Evolutionary conservation across 2,329 filamentous ascomycete species (phyloP).

Genomic region (Lasiodiplodia sp.): DNA sequence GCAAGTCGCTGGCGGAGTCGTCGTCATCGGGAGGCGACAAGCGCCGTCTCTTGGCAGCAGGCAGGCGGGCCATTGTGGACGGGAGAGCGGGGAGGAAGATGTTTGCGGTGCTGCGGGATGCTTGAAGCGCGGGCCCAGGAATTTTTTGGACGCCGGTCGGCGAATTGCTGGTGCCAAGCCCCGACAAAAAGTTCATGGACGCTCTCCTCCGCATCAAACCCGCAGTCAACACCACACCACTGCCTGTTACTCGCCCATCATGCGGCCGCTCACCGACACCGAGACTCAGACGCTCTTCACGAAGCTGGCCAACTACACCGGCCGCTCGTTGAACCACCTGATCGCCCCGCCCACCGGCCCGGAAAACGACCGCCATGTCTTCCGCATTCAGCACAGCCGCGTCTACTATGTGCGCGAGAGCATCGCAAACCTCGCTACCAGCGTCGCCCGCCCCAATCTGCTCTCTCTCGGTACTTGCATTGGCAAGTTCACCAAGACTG

Average conservation of each 20-base stretch:
- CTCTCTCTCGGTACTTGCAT: conserved; percentile 90
- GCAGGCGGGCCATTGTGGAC: conserved; percentile 44
- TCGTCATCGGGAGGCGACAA: conserved; percentile 44
- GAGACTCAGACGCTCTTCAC: conserved; percentile 84
- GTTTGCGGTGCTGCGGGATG: conserved; percentile 17
- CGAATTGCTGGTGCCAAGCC: conserved; percentile 43
- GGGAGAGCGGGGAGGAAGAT: conserved; percentile 36
- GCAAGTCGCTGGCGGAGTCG: background rate
- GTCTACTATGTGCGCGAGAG: conserved; percentile 93
- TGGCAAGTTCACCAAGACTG: conserved; percentile 80
- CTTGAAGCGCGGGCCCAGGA: background rate
- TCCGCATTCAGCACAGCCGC: conserved; percentile 75
- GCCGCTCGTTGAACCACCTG: conserved; percentile 83
- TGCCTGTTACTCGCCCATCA: conserved; percentile 45
- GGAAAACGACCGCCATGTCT: conserved; percentile 47
- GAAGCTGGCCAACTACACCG: conserved; percentile 94
- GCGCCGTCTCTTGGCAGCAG: conserved; percentile 46
- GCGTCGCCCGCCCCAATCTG: conserved; percentile 80
- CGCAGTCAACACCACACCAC: conserved; percentile 24
- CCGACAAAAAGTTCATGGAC: conserved; percentile 30
- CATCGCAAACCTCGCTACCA: conserved; percentile 89
- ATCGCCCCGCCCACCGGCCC: conserved; percentile 41
- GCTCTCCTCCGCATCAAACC: conserved; percentile 5
- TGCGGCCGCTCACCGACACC: conserved; percentile 82
- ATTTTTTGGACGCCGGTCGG: conserved; percentile 17